These are phyloP conservation scores for Emergomyces africanus DNA, from an alignment of 2,329 filamentous ascomycete genomes.

Conservation along the genomic window DNA sequence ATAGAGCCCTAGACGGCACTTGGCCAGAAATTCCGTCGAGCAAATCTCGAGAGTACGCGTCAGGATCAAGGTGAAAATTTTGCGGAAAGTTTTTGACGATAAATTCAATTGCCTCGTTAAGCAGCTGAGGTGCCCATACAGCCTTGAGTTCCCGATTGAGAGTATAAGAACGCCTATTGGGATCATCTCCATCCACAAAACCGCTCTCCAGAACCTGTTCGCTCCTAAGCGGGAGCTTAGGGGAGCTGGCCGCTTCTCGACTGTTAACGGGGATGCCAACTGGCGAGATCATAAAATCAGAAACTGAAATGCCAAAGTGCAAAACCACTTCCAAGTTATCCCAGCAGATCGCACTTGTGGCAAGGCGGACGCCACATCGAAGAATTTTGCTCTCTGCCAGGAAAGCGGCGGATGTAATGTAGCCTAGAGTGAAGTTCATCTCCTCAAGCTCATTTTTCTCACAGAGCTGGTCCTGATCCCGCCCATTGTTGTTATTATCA, in stretches of 20 bases:
- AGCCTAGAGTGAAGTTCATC: conserved; percentile 20
- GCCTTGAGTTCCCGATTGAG: conserved; percentile 5
- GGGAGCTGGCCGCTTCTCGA: background rate
- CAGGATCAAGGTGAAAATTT: conserved; percentile 16
- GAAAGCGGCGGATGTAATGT: conserved; percentile 20
- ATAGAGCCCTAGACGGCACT: conserved; percentile 8
- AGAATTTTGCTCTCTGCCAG: conserved; percentile 15
- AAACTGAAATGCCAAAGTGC: conserved; percentile 15
- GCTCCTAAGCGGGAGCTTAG: background rate
- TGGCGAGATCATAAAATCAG: conserved; percentile 13
- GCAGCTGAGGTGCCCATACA: conserved; percentile 9
- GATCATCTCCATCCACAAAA: background rate
- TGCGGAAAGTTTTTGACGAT: conserved; percentile 12
- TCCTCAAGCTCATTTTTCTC: conserved; percentile 7
- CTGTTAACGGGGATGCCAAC: background rate
- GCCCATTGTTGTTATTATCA: background rate
- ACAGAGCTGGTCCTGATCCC: background rate
- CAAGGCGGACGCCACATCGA: conserved; percentile 17
- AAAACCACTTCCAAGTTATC: conserved; percentile 19
- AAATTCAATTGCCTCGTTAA: conserved; percentile 14
- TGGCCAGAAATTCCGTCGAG: conserved; percentile 12
- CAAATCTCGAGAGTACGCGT: conserved; percentile 14
- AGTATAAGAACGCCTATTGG: background rate
- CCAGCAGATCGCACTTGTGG: conserved; percentile 16
- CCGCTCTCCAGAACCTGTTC: background rate